These are phyloP conservation scores for Eutrema yunnanense DNA, from an alignment of 345 rosid species.

Conservation along the genomic window DNA sequence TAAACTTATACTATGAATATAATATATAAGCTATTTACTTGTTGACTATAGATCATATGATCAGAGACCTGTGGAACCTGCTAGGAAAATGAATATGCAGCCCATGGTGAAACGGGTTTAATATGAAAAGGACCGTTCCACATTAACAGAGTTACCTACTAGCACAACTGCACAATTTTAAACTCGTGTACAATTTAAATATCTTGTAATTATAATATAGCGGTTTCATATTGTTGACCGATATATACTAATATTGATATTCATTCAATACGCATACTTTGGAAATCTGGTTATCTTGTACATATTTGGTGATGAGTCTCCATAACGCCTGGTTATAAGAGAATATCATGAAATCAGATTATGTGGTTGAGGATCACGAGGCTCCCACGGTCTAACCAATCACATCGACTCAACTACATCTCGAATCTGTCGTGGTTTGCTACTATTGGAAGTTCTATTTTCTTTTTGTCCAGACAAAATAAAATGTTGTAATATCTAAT, in stretches of 20 bases:
- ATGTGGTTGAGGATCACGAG: slow-evolving; percentile 34
- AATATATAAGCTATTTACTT: neutral
- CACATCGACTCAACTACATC: slow-evolving; percentile 17
- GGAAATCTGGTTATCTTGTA: neutral
- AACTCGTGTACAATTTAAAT: neutral
- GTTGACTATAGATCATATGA: neutral
- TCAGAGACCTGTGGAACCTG: neutral
- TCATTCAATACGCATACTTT: neutral
- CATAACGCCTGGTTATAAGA: neutral
- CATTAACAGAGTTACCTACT: slow-evolving; percentile 14
- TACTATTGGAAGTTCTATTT: neutral
- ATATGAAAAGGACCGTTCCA: slow-evolving; percentile 8
- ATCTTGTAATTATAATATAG: neutral
- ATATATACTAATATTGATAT: neutral
- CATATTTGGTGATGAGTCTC: neutral
- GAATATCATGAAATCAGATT: slow-evolving; percentile 7
- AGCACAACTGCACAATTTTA: neutral
- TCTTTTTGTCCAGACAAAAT: neutral
- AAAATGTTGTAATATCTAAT: slow-evolving; percentile 3
- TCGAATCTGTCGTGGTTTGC: slow-evolving; percentile 27
- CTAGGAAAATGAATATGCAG: neutral
- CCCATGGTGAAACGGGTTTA: slow-evolving; percentile 1
- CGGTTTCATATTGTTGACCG: neutral
- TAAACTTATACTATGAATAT: neutral
- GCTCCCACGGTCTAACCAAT: slow-evolving; percentile 26